phyloP scores from a whole-genome alignment of 2,329 filamentous ascomycete species.

The Alternaria arborescens region DNA sequence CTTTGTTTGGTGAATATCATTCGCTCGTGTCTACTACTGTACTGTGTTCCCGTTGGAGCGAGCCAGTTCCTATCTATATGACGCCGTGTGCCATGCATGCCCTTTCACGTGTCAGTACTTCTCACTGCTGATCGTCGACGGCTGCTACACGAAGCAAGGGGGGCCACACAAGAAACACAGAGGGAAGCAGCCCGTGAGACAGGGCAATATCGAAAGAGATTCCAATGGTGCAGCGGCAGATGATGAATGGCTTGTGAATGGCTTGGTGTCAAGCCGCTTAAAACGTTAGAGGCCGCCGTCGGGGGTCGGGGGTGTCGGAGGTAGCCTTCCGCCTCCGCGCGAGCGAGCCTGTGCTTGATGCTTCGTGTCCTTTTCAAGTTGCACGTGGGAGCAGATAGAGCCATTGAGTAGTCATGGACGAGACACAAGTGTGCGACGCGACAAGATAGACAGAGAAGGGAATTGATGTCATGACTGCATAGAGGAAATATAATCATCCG shows the following conservation, averaged over 20 bases:
- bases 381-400: not conserved
- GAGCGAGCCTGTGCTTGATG: slow-evolving; percentile 19
- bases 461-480: not conserved
- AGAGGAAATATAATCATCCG: not conserved
- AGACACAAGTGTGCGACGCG: not conserved
- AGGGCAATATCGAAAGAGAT: slow-evolving; percentile 7
- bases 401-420: not conserved
- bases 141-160: no score
- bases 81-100: not conserved
- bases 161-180: not conserved
- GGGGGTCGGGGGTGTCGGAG: slow-evolving; percentile 20
- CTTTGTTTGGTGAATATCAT: not conserved
- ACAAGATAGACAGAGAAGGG: no score
- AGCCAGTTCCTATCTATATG: not conserved
- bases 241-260: not conserved
- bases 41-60: not conserved
- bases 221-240: slow-evolving; percentile 8
- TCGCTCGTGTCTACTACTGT: not conserved
- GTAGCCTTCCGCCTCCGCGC: slow-evolving; percentile 18
- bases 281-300: slow-evolving; percentile 1
- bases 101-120: no score
- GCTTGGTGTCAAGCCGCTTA: slow-evolving; percentile 8
- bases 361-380: slow-evolving; percentile 18
- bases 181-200: not conserved
- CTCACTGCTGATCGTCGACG: no score